phyloP scores from a whole-genome alignment of 257 asterid species.

The Solanum corneliomulleri region DNA sequence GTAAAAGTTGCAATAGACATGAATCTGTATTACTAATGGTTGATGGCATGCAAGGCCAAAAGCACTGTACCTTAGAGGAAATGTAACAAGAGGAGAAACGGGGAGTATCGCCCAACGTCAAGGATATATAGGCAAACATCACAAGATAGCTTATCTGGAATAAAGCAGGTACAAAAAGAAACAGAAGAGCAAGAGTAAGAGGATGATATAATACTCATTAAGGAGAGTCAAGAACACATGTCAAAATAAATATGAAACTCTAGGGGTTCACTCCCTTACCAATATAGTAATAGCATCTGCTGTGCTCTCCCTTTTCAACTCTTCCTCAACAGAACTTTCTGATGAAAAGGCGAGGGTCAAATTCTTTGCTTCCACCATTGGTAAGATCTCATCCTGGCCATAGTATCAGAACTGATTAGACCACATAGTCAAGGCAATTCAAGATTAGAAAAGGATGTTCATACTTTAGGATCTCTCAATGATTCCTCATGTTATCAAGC shows the following conservation, averaged over 20 bases:
- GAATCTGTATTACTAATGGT: not conserved
- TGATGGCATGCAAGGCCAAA: not conserved
- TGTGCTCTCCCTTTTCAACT: conserved; percentile 93
- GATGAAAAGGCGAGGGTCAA: conserved; percentile 83
- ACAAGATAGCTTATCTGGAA: conserved; percentile 98
- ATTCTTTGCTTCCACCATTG: conserved; percentile 63
- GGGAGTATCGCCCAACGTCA: conserved; percentile 91
- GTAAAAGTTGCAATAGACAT: not conserved
- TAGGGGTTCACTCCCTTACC: conserved; percentile 28
- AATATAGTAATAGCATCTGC: conserved; percentile 91
- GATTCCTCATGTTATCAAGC: not conserved
- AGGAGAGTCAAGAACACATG: not conserved
- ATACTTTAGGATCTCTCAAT: not conserved
- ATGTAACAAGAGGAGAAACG: conserved; percentile 63
- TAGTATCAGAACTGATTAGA: not conserved
- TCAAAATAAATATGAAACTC: not conserved
- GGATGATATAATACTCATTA: not conserved
- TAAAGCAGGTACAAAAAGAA: not conserved
- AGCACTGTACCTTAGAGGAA: conserved; percentile 78
- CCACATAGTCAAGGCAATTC: not conserved
- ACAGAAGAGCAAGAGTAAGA: not conserved
- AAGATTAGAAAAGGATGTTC: not conserved
- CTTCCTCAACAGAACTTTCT: conserved; percentile 96
- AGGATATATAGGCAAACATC: conserved; percentile 97
- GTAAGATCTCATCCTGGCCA: conserved; percentile 81